Percentiles rank a stretch among this genome's conserved stretches.
phyloP scores from a whole-genome alignment of 306 rosid genomes.

The Prunus persica region DNA sequence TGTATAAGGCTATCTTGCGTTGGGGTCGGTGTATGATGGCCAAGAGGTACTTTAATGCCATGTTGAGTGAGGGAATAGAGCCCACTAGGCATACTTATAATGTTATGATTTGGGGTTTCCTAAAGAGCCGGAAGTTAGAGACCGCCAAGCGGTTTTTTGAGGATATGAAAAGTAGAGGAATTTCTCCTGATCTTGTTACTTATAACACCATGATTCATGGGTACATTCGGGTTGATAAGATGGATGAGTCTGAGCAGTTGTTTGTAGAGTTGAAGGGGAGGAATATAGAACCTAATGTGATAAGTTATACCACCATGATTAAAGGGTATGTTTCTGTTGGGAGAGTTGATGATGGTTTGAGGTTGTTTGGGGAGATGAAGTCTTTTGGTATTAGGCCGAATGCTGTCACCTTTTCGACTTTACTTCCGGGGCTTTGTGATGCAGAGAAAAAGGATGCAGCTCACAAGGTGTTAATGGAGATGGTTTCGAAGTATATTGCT shows the following conservation, averaged over 20 bases:
- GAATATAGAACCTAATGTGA: slow-evolving; percentile 63
- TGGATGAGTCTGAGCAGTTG: slow-evolving; percentile 73
- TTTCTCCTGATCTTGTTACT: slow-evolving; percentile 67
- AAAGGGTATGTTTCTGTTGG: slow-evolving; percentile 73
- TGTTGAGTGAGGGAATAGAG: slow-evolving; percentile 73
- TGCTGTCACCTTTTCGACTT: slow-evolving; percentile 62
- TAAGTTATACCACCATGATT: slow-evolving; percentile 77
- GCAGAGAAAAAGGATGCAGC: slow-evolving; percentile 62
- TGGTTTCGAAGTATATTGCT: slow-evolving; percentile 62
- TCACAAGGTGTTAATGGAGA: slow-evolving; percentile 51
- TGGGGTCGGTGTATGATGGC: slow-evolving; percentile 90
- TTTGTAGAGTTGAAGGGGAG: slow-evolving; percentile 81
- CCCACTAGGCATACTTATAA: slow-evolving; percentile 82
- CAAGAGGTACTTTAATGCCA: slow-evolving; percentile 72
- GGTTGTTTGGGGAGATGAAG: slow-evolving; percentile 73
- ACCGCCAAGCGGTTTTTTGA: slow-evolving; percentile 79
- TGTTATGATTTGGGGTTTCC: slow-evolving; percentile 85
- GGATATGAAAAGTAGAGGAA: slow-evolving; percentile 63
- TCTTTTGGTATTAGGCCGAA: slow-evolving; percentile 65
- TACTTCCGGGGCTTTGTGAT: slow-evolving; percentile 80
- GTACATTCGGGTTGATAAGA: slow-evolving; percentile 63
- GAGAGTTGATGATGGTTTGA: slow-evolving; percentile 49
- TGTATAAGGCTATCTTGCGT: slow-evolving; percentile 70
- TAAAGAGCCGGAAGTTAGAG: slow-evolving; percentile 67
- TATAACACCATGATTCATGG: slow-evolving; percentile 87